Base-by-base conservation (phyloP, 257 asterid species). In the Jacaranda copaia region DNA sequence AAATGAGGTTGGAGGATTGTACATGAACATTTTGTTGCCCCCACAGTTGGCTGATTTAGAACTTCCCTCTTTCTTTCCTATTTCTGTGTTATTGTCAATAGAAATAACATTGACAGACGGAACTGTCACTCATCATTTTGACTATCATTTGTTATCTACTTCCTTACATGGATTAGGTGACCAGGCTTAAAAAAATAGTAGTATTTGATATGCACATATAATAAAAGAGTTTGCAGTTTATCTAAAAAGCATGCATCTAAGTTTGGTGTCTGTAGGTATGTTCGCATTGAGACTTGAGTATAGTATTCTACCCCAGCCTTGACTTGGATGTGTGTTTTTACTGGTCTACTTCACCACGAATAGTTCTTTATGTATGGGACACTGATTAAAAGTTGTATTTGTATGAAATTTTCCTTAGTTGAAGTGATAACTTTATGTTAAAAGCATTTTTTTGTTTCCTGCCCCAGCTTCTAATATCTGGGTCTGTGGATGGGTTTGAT, bases 401-500 rank as follows among this genome's bases (percentile, higher is more conserved):
- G 13, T 18, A 18, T 13, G 75, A 20, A 46, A 19, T 40, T 78
- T 51, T 40, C 46, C 20, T 36, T 63, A 32, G 45, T 71, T 45
- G 48, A 49, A 69, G 64, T 32, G 53, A 62, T 80, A 42, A 39
- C 15, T 36, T 35, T 4, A 57, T 36, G 72, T 76, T 73, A 60
- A 77, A 60, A 49, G 49, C 38, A 49, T 25, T 36, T 42, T 70
- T 32, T 70, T 68, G 35, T 36, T 71, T 75, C 68, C 55, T 70
- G 48, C 55, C 77, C 62, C 87, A 96, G 99, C 99, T 96, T 87
- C 85, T 96, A 69, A 96, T 96, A 72, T 89, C 98, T 77, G 99
- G 99, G 77, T 86, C 99, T 38, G 87, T 88, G 74, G 99, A 96
- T 83, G 98, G 97, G 56, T 80, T 90, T 84, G 93, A 93, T 83